phyloP scores from a whole-genome alignment of 371 early-diverging fungal species.

The Mortierella sp. region DNA sequence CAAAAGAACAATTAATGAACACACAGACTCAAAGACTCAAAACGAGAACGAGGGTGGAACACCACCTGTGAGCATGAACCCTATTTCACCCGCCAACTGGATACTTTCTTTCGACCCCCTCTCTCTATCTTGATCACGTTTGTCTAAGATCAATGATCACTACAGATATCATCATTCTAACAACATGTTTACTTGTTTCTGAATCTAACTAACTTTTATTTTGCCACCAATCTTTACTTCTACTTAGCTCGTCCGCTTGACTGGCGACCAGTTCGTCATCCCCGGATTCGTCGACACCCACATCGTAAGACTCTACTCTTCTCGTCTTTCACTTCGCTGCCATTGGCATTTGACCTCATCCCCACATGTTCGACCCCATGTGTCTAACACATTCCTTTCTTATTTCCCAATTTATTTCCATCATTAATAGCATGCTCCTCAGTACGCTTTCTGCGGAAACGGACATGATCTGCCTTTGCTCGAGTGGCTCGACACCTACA shows the following conservation, averaged over 20 bases:
- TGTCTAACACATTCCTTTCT: not conserved
- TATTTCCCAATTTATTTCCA: too few relatives aligned
- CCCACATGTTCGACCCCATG: not conserved
- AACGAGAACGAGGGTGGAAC: not conserved
- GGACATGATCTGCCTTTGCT: slow-evolving; percentile 93
- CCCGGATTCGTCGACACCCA: slow-evolving; percentile 96
- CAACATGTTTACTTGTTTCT: not conserved
- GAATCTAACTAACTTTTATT: not conserved
- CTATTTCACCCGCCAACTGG: slow-evolving; percentile 40
- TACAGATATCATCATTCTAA: not conserved
- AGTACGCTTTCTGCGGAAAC: slow-evolving; percentile 88
- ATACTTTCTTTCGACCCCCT: not conserved
- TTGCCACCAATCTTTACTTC: not conserved
- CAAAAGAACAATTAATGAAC: not conserved
- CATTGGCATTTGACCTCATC: not conserved
- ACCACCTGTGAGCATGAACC: slow-evolving; percentile 21
- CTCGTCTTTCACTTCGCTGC: not conserved
- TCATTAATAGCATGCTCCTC: slow-evolving; percentile 84
- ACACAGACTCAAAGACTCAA: not conserved
- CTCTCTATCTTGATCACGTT: not conserved
- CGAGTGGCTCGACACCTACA: slow-evolving; percentile 89
- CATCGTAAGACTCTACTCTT: slow-evolving; percentile 54
- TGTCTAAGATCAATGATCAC: not conserved
- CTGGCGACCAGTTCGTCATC: slow-evolving; percentile 77
- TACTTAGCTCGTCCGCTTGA: slow-evolving; percentile 62